Percentiles rank a stretch among this genome's conserved stretches.
These are phyloP conservation scores for Candida vartiovaarae DNA, from an alignment of 805 yeast species.

Conservation along the genomic window DNA sequence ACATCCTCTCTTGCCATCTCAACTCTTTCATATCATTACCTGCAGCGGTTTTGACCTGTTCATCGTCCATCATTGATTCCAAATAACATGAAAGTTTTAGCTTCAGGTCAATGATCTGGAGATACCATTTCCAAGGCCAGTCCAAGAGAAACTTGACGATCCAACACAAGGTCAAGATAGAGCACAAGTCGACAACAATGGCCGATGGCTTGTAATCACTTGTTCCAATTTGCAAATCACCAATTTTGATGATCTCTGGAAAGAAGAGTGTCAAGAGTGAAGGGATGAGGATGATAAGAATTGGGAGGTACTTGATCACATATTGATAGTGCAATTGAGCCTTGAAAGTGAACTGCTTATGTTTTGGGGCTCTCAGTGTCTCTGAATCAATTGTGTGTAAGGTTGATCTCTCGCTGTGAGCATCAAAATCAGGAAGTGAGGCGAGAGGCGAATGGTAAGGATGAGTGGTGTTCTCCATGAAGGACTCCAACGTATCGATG, in stretches of 20 bases:
- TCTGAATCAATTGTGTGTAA: too few relatives aligned
- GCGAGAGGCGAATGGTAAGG: background rate
- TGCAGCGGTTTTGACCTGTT: conserved; percentile 1
- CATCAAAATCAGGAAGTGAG: background rate
- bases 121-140: conserved; percentile 38
- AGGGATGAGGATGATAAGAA: conserved; percentile 16
- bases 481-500: background rate
- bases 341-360: background rate
- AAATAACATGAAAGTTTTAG: conserved; percentile 4
- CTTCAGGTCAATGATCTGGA: conserved; percentile 20
- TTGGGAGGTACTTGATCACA: conserved; percentile 14
- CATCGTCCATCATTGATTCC: conserved; percentile 1
- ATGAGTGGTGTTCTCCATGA: background rate
- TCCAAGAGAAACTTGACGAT: conserved; percentile 28
- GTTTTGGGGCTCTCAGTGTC: too few relatives aligned
- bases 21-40: conserved; percentile 3
- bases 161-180: conserved; percentile 29
- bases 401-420: background rate
- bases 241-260: conserved; percentile 10
- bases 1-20: conserved; percentile 15
- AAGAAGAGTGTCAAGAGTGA: conserved; percentile 12
- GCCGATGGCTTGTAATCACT: conserved; percentile 9
- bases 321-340: conserved; percentile 9
- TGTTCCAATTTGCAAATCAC: conserved; percentile 10
- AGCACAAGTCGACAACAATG: conserved; percentile 27